Conservation (phyloP, 768 basidiomycete species). For the Mycena rebaudengoi region DNA sequence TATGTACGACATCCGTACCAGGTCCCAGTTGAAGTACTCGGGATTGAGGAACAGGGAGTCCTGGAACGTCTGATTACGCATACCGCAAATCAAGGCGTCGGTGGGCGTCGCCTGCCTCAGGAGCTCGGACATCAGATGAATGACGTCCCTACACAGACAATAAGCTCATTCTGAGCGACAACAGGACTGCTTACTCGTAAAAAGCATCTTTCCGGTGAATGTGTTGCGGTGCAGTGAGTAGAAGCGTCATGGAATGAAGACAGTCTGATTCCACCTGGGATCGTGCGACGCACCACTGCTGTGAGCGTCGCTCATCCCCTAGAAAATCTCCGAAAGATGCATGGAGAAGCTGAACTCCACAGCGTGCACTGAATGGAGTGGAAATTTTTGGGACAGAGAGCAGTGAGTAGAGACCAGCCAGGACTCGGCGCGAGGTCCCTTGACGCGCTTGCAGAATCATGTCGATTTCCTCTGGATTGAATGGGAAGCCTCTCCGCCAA, state of each 20-base stretch:
- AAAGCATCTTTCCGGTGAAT: neutral
- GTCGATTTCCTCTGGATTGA: conserved; percentile 1
- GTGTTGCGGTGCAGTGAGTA: neutral
- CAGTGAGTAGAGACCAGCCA: neutral
- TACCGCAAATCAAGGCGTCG: neutral
- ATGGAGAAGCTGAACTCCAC: neutral
- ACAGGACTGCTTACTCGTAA: neutral
- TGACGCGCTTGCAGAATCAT: neutral
- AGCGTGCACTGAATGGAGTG: neutral
- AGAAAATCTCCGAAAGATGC: neutral
- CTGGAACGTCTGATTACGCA: neutral
- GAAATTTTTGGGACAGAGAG: neutral
- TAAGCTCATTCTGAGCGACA: neutral
- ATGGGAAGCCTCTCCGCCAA: too few species aligned
- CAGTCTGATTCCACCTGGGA: neutral
- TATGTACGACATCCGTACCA: neutral
- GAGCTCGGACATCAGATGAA: neutral
- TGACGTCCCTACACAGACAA: neutral
- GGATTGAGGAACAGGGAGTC: neutral
- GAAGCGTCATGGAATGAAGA: neutral
- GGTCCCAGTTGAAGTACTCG: neutral
- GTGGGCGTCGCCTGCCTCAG: neutral
- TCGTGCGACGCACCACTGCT: neutral
- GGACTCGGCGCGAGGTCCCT: neutral
- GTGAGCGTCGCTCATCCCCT: neutral